Evolutionary conservation across 2,329 filamentous ascomycete species (phyloP).

Genomic region (Akanthomyces uredinophilus): DNA sequence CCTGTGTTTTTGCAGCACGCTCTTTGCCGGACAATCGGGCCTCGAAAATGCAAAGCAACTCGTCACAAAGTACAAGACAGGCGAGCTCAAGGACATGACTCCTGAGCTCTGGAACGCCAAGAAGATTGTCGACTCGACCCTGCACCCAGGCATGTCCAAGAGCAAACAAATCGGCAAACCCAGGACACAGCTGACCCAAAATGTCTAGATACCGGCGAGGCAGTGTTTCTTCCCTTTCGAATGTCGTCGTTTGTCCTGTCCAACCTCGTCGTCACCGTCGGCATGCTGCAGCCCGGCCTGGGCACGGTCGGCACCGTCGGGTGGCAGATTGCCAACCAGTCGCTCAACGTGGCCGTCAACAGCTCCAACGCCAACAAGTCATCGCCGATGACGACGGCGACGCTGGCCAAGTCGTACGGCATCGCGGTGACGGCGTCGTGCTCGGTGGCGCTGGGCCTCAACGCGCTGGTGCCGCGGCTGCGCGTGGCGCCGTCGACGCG

Average conservation of each 20-base stretch:
- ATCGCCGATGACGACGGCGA: slow-evolving; percentile 73
- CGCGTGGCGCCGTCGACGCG: slow-evolving; percentile 73
- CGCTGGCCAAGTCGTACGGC: slow-evolving; percentile 83
- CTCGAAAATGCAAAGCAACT: slow-evolving; percentile 82
- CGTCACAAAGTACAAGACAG: slow-evolving; percentile 81
- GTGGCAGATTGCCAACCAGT: slow-evolving; percentile 97
- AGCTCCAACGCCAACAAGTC: slow-evolving; percentile 98
- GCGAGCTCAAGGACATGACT: slow-evolving; percentile 73
- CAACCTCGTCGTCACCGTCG: slow-evolving; percentile 89
- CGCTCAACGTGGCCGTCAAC: slow-evolving; percentile 97
- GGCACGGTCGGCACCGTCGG: slow-evolving; percentile 76
- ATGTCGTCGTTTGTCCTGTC: slow-evolving; percentile 96
- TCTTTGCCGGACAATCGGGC: slow-evolving; percentile 71
- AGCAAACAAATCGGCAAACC: slow-evolving; percentile 15
- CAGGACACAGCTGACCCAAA: not conserved
- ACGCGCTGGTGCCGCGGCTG: slow-evolving; percentile 80
- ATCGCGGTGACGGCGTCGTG: slow-evolving; percentile 90
- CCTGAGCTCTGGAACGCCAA: slow-evolving; percentile 91
- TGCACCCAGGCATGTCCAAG: slow-evolving; percentile 73
- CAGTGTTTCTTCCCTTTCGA: slow-evolving; percentile 89
- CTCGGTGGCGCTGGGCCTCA: slow-evolving; percentile 87
- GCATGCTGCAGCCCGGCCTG: slow-evolving; percentile 92
- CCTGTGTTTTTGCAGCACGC: slow-evolving; percentile 56
- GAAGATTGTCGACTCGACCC: slow-evolving; percentile 92
- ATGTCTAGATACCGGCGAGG: slow-evolving; percentile 74